Conservation (phyloP, 75 land plant genomes). For the Sequoiadendron giganteum region DNA sequence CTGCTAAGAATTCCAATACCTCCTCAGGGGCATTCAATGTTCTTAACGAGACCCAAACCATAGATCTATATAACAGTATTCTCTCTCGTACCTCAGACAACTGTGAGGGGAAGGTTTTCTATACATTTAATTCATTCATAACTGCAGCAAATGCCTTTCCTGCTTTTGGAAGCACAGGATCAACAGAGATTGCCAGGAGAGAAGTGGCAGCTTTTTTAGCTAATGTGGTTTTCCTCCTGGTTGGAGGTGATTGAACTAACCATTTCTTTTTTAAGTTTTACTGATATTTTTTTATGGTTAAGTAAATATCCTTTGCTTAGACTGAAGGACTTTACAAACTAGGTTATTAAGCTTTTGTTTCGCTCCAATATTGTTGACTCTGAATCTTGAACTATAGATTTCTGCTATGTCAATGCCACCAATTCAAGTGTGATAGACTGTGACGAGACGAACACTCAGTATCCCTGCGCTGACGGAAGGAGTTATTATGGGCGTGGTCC, state of each 20-base stretch:
- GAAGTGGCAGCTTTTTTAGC: constrained; percentile 23
- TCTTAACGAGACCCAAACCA: neutral
- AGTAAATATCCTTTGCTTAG: neutral
- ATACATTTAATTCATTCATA: constrained; percentile 15
- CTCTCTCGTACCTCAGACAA: neutral
- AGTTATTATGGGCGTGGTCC: neutral
- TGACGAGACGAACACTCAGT: neutral
- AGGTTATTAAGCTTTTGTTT: neutral
- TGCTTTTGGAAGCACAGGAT: constrained; percentile 15
- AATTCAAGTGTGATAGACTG: neutral
- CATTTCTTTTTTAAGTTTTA: neutral
- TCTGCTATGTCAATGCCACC: neutral
- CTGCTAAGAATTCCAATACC: neutral
- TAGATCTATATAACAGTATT: neutral
- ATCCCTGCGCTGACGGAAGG: neutral
- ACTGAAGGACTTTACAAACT: neutral
- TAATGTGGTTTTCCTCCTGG: neutral
- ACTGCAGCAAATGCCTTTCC: constrained; percentile 11
- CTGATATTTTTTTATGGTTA: neutral
- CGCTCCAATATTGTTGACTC: neutral
- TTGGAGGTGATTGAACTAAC: neutral
- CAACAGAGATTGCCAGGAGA: neutral
- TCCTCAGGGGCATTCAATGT: neutral
- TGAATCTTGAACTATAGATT: neutral
- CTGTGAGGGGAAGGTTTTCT: constrained; percentile 9